Conservation (phyloP, 108 stramenopile genomes). For the Chaetoceros tenuissimus region DNA sequence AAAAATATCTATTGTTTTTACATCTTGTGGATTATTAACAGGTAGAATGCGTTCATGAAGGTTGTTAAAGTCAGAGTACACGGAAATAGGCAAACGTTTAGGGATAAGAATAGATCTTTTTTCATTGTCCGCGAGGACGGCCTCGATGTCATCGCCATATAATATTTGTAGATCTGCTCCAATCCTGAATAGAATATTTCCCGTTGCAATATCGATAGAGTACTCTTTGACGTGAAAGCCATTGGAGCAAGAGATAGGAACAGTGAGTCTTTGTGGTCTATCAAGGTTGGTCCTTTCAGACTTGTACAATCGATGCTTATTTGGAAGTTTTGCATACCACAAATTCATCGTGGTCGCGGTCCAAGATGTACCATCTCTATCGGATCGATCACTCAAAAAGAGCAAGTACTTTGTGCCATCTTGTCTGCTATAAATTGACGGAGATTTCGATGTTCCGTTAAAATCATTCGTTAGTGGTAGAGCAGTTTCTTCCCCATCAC, state of each 20-base stretch:
- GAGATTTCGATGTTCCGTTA: constrained; percentile 53
- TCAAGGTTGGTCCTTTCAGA: background rate
- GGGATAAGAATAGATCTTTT: constrained; percentile 12
- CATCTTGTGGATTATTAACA: constrained; percentile 13
- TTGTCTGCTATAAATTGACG: constrained; percentile 24
- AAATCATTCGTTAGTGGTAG: constrained; percentile 28
- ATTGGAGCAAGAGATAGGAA: constrained; percentile 45
- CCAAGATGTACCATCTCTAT: constrained; percentile 14
- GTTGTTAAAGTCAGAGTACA: constrained; percentile 56
- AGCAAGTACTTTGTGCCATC: constrained; percentile 24
- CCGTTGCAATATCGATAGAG: constrained; percentile 31
- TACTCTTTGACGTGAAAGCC: constrained; percentile 50
- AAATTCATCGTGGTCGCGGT: constrained; percentile 50
- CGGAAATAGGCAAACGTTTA: constrained; percentile 35
- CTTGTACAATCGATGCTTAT: constrained; percentile 7
- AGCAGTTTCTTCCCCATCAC: constrained; percentile 26
- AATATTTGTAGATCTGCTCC: constrained; percentile 61
- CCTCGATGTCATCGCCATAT: constrained; percentile 11
- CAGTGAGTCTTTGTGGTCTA: constrained; percentile 23
- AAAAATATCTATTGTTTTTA: constrained; percentile 33
- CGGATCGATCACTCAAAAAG: constrained; percentile 50
- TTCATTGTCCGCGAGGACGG: background rate
- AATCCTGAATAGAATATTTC: constrained; percentile 38
- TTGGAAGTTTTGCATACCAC: constrained; percentile 40
- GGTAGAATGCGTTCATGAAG: constrained; percentile 52